These are phyloP conservation scores for Asclepias syriaca DNA, from an alignment of 257 asterid species.

Conservation along the genomic window DNA sequence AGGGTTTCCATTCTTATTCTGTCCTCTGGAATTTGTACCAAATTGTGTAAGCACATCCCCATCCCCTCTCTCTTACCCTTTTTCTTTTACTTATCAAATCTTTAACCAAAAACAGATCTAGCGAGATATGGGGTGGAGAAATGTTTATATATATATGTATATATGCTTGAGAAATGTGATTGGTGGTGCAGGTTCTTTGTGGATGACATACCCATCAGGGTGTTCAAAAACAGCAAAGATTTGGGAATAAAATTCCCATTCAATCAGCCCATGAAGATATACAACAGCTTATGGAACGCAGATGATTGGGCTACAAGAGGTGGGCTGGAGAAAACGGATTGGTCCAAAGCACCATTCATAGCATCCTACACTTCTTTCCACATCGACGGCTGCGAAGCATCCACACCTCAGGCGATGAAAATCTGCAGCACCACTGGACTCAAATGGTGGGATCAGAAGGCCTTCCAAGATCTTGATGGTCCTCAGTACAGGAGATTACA, in stretches of 20 bases:
- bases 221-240: slow-evolving; percentile 32
- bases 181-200: slow-evolving; percentile 29
- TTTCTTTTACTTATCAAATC: too few relatives aligned
- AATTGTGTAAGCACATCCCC: slow-evolving; percentile 23
- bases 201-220: slow-evolving; percentile 30
- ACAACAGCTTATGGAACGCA: slow-evolving; percentile 38
- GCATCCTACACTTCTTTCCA: slow-evolving; percentile 38
- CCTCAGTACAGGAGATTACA: slow-evolving; percentile 26
- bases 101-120: neutral
- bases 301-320: slow-evolving; percentile 50
- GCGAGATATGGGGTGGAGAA: neutral
- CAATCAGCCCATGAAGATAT: slow-evolving; percentile 40
- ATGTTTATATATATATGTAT: too few relatives aligned
- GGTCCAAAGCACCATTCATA: slow-evolving; percentile 38
- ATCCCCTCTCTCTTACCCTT: neutral
- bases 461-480: slow-evolving; percentile 32
- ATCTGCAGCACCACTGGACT: slow-evolving; percentile 31
- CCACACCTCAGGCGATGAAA: slow-evolving; percentile 23
- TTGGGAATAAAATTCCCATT: slow-evolving; percentile 34
- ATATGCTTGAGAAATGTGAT: too few relatives aligned
- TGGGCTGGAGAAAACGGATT: slow-evolving; percentile 34
- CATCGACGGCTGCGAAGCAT: slow-evolving; percentile 33
- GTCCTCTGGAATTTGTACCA: slow-evolving; percentile 27
- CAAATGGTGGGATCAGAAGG: slow-evolving; percentile 42
- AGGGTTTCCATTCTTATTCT: slow-evolving; percentile 28